Conservation (phyloP, 768 basidiomycete genomes). For the Lactifluus piperatus region DNA sequence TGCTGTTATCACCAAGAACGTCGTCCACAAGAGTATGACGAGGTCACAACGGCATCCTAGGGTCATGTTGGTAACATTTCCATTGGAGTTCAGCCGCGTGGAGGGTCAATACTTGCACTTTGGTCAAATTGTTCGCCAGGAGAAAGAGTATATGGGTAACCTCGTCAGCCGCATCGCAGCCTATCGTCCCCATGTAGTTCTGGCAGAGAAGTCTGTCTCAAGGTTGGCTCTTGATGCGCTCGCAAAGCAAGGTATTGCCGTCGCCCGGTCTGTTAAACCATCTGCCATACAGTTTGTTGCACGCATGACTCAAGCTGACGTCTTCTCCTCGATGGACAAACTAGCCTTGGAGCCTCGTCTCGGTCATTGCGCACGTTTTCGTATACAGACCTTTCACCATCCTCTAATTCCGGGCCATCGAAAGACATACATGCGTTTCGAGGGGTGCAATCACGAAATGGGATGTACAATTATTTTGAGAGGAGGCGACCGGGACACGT, state of each 20-base stretch:
- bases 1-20: constrained; percentile 95
- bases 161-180: constrained; percentile 86
- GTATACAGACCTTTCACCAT: constrained; percentile 92
- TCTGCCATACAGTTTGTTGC: constrained; percentile 82
- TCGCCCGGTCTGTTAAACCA: constrained; percentile 82
- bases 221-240: constrained; percentile 84
- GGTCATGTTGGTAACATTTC: constrained; percentile 94
- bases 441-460: constrained; percentile 88
- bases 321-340: constrained; percentile 93
- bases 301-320: constrained; percentile 91
- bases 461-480: constrained; percentile 91
- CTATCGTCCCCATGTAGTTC: constrained; percentile 81
- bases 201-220: constrained; percentile 89
- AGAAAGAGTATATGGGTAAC: constrained; percentile 86
- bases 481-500: constrained; percentile 73
- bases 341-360: constrained; percentile 82
- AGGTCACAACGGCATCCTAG: constrained; percentile 76
- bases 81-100: constrained; percentile 86
- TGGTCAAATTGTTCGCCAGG: constrained; percentile 83
- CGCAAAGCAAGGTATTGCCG: constrained; percentile 76
- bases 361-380: constrained; percentile 79
- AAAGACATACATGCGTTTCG: constrained; percentile 97
- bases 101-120: constrained; percentile 92
- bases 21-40: constrained; percentile 93
- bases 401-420: constrained; percentile 85